These are phyloP conservation scores for Fusarium verticillioides DNA, from an alignment of 2,329 filamentous ascomycete species.

Conservation along the genomic window DNA sequence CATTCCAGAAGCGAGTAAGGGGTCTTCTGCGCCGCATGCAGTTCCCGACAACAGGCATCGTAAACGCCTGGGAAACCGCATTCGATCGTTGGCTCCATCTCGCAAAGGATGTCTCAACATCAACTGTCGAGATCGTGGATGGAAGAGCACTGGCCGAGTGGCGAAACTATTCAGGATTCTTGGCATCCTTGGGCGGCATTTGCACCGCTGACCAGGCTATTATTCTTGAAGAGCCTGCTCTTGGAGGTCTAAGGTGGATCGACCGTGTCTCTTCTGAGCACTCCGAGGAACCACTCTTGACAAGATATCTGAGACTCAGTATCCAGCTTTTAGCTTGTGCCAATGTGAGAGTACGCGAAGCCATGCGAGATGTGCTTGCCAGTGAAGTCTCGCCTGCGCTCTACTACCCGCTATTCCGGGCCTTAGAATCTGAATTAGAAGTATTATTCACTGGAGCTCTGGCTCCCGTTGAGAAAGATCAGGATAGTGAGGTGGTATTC, in stretches of 20 bases:
- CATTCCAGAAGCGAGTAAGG: conserved; percentile 74
- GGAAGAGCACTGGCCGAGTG: conserved; percentile 70
- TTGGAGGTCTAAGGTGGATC: conserved; percentile 71
- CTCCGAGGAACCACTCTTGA: conserved; percentile 69
- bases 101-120: conserved; percentile 71
- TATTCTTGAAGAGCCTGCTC: conserved; percentile 66
- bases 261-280: conserved; percentile 69
- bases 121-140: conserved; percentile 61
- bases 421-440: conserved; percentile 73
- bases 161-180: conserved; percentile 76
- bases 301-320: conserved; percentile 70
- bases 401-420: conserved; percentile 71
- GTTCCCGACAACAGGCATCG: conserved; percentile 72
- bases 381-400: conserved; percentile 71
- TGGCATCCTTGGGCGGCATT: conserved; percentile 73
- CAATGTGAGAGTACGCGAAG: conserved; percentile 73
- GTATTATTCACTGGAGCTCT: conserved; percentile 68
- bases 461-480: conserved; percentile 61
- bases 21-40: conserved; percentile 69
- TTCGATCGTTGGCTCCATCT: conserved; percentile 74
- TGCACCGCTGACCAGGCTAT: conserved; percentile 70
- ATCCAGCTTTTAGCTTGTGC: conserved; percentile 73
- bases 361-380: conserved; percentile 73
- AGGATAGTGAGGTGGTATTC: conserved; percentile 72
- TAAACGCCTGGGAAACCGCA: conserved; percentile 73